phyloP scores from a whole-genome alignment of 139 green algal species.

The Chlamydomonas sphaeroides region DNA sequence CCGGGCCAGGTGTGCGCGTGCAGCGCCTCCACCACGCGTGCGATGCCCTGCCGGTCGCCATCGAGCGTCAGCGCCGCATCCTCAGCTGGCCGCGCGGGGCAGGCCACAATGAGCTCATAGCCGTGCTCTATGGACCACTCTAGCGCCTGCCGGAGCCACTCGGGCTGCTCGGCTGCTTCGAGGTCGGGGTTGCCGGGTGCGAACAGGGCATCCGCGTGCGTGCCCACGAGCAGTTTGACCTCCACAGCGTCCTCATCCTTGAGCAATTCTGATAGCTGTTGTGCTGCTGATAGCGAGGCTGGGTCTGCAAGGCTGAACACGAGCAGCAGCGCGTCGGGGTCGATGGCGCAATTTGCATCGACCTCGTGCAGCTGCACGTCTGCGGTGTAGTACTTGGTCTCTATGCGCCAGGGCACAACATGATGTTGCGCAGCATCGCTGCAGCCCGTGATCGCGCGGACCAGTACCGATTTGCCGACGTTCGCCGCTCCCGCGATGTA shows the following conservation, averaged over 20 bases:
- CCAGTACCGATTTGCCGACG: neutral
- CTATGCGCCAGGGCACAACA: neutral
- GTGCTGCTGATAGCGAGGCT: neutral
- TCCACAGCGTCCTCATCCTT: slow-evolving; percentile 26
- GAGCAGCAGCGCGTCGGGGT: slow-evolving; percentile 49
- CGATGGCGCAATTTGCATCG: neutral
- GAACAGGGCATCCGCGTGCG: slow-evolving; percentile 44
- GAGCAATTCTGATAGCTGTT: neutral
- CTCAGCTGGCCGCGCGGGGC: neutral
- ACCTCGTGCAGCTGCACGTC: neutral
- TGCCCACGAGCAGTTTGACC: slow-evolving; percentile 49
- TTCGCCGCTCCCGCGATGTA: neutral
- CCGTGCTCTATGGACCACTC: slow-evolving; percentile 39
- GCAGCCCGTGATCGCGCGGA: neutral
- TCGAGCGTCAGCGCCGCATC: slow-evolving; percentile 32
- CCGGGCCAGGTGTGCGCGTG: slow-evolving; percentile 71
- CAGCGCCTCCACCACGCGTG: slow-evolving; percentile 61
- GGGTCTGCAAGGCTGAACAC: slow-evolving; percentile 25
- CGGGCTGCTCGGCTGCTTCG: neutral
- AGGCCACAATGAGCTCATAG: slow-evolving; percentile 45
- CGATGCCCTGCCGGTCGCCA: slow-evolving; percentile 53
- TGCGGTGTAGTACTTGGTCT: slow-evolving; percentile 25
- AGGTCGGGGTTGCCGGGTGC: no score
- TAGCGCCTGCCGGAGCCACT: slow-evolving; percentile 38
- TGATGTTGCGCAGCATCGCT: no score